phyloP scores from a whole-genome alignment of 805 yeast species.

The Isabelozyma rhagii region DNA sequence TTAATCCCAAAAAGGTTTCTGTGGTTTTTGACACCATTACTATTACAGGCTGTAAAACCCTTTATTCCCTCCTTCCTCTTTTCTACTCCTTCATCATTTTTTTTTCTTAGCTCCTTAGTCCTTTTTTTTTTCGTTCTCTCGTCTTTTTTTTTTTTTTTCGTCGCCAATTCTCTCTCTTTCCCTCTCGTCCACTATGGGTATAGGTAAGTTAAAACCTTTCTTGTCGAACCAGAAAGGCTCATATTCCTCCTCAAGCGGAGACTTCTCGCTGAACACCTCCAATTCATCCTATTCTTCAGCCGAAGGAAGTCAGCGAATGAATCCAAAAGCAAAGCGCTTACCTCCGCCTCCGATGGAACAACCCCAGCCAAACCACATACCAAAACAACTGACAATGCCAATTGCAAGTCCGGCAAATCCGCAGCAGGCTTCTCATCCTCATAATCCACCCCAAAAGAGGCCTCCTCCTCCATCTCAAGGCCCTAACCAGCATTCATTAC shows the following conservation, averaged over 20 bases:
- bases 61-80: background rate
- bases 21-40: background rate
- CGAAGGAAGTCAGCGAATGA: conserved; percentile 11
- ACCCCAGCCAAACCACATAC: background rate
- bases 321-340: background rate
- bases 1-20: background rate
- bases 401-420: background rate
- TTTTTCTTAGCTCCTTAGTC: too few relatives aligned
- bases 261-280: conserved; percentile 30
- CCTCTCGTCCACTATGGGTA: background rate
- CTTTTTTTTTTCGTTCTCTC: background rate
- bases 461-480: too few relatives aligned
- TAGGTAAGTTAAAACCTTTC: background rate
- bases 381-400: background rate
- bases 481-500: too few relatives aligned
- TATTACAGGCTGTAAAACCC: background rate
- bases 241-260: conserved; percentile 25
- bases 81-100: background rate
- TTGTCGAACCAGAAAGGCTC: background rate
- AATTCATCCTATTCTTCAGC: conserved; percentile 28
- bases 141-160: background rate
- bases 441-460: too few relatives aligned
- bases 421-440: background rate
- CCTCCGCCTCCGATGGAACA: background rate
- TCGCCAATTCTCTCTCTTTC: background rate